Base-by-base conservation (phyloP, 208 protist species). In the Wallacemonas collosoma region DNA sequence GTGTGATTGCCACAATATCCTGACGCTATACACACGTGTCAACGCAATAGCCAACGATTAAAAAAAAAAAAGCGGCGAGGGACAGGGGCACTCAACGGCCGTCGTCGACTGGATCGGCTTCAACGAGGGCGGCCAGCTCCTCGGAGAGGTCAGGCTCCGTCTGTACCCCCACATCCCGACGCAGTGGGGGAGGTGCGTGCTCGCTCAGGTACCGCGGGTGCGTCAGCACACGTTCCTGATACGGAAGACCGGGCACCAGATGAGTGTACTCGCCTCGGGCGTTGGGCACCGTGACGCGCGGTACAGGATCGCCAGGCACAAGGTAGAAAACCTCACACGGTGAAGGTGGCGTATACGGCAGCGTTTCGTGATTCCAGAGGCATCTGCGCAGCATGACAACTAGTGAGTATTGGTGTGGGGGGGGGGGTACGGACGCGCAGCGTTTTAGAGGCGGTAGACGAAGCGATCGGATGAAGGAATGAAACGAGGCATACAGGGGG, bases 261-360 rank as follows among this genome's bases (percentile, higher is more conserved):
- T 86, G 47, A 0, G 68, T 69, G 65, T 88, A 95, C 80, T 91
- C 91, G 14, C 91, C 91, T 8, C 91, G 83, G 11, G 83, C 78
- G 53, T 95, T 93, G 39, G 88, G 88, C 71, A 89, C 85, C 17
- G 63, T 71, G 43, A 90, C 81, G 7, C 88, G 88, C 73, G 76
- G 83, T 15, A 93, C 83, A 0, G 75, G 64, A 47, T 93, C 85
- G 38, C 83, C 86, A 0, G 91, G 91, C 12, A 95, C 76, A n/a
- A 88, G 62, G 62, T 95, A 95, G 64, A 91, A 89, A 41, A 95
- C n/a, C 15, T 91, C 70, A 75, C 91, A 93, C 39, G 88, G 87
- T 11, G 70, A 61, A 1, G 39, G 1, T 0, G 91, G 91, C 1
- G 71, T 84, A 72, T 93, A 95, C 26, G 87, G 86, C 50, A 91